phyloP scores from a whole-genome alignment of 352 stramenopile species.

The Elongisporangium undulatum region DNA sequence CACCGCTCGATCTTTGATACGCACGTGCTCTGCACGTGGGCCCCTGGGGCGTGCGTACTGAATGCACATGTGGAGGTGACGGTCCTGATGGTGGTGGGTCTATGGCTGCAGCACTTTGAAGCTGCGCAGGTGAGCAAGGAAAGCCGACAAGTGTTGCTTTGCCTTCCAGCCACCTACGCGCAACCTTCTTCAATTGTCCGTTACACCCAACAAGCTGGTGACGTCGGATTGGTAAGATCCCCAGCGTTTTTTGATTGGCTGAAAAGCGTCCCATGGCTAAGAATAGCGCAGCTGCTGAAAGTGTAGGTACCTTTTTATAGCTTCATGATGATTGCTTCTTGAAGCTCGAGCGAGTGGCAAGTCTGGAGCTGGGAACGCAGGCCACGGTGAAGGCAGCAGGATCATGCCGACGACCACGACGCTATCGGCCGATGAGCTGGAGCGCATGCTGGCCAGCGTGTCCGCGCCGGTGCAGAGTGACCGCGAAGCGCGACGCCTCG shows the following conservation, averaged over 20 bases:
- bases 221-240: neutral
- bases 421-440: conserved; percentile 53
- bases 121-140: no score
- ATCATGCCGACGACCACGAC: conserved; percentile 35
- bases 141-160: neutral
- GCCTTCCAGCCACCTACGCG: neutral
- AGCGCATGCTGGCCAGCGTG: conserved; percentile 69
- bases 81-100: neutral
- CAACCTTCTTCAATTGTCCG: neutral
- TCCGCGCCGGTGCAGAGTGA: conserved; percentile 61
- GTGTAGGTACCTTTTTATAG: neutral
- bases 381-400: neutral
- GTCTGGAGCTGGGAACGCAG: neutral
- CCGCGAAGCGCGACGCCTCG: conserved; percentile 49
- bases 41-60: neutral
- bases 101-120: neutral
- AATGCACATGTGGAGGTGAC: no score
- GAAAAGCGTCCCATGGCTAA: neutral
- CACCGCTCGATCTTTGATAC: neutral
- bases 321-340: neutral
- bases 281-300: neutral
- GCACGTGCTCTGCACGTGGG: neutral
- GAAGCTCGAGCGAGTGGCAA: neutral
- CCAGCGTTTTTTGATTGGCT: neutral
- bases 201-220: neutral